Percentiles rank a stretch among this genome's conserved stretches.
phyloP scores from a whole-genome alignment of 2,329 filamentous ascomycete species.

The Trichoderma hamatum region DNA sequence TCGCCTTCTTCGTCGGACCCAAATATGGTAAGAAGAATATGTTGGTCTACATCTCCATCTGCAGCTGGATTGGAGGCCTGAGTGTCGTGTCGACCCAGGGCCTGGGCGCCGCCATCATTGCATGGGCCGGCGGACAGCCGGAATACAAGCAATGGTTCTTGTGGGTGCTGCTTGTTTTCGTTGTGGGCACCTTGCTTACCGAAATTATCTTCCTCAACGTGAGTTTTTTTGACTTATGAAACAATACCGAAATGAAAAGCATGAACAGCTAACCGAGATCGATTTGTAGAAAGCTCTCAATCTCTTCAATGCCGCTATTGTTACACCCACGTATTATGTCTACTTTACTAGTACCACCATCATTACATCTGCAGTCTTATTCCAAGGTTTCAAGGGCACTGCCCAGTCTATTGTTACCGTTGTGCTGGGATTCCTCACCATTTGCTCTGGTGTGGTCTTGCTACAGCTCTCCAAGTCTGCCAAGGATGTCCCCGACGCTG shows the following conservation, averaged over 20 bases:
- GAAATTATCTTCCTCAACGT: conserved; percentile 97
- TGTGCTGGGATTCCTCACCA: conserved; percentile 89
- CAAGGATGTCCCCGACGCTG: conserved; percentile 93
- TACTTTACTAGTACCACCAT: conserved; percentile 97
- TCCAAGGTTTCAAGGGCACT: conserved; percentile 91
- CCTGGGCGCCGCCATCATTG: conserved; percentile 85
- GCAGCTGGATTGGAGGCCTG: conserved; percentile 89
- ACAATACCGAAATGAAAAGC: background rate
- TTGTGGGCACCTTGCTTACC: conserved; percentile 82
- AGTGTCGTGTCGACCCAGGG: conserved; percentile 96
- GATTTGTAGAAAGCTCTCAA: conserved; percentile 88
- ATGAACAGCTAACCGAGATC: background rate
- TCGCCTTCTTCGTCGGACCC: conserved; percentile 80
- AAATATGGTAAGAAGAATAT: conserved; percentile 95
- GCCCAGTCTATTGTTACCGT: conserved; percentile 80
- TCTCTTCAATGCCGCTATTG: conserved; percentile 92
- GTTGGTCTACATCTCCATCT: conserved; percentile 96
- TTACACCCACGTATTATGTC: conserved; percentile 98
- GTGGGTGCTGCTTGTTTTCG: conserved; percentile 89
- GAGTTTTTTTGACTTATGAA: conserved; percentile 46
- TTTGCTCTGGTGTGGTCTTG: conserved; percentile 89
- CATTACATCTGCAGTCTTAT: conserved; percentile 87
- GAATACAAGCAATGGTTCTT: conserved; percentile 99
- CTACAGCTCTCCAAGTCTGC: conserved; percentile 97
- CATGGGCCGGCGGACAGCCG: conserved; percentile 76